Base-by-base conservation (phyloP, 208 protist genomes). In the Acanthamoeba sp. region DNA sequence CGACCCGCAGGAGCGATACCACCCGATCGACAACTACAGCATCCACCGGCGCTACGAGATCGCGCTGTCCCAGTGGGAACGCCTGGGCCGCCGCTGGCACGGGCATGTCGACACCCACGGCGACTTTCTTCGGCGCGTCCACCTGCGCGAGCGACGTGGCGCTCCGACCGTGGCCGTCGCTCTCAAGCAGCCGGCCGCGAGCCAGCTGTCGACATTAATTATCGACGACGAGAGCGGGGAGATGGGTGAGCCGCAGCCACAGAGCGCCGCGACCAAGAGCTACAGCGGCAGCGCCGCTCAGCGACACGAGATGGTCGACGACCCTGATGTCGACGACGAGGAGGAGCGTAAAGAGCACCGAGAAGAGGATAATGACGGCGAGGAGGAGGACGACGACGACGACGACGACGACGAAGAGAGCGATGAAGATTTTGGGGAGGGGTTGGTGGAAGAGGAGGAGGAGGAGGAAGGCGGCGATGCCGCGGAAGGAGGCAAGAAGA, bases 11-110 rank as follows among this genome's bases (percentile, higher is more conserved):
- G 29, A 85, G 45, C 36, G 40, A 5, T 85, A 57, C 45, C 40
- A 82, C 16, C 76, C 76, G 76, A 85, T 85, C 76, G 76, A 85
- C n/a, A 85, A 85, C 76, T 85, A 85, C 76, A 85, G 76, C 76
- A 85, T 85, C 76, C 32, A 85, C 27, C 76, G 76, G 18, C 76
- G 76, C 36, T 85, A 85, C 45, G 76, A 85, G 42, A 85, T 85
- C 42, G 32, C 76, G 42, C 42, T 85, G 22, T n/a, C 76, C 42
- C 76, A 85, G 32, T 85, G 76, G 76, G 76, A 85, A 42, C 76
- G 76, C 45, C 76, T 85, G 16, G 76, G 76, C 27, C 14, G 45
- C 9, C 76, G 76, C 20, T 85, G 76, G 76, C 34, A 57, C 76
- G 76, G 76, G 10, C 76, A 59, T 18, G 76, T 85, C 45, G 76